Conservation (phyloP, 148 eudicot species). For the Chenopodium quinoa region DNA sequence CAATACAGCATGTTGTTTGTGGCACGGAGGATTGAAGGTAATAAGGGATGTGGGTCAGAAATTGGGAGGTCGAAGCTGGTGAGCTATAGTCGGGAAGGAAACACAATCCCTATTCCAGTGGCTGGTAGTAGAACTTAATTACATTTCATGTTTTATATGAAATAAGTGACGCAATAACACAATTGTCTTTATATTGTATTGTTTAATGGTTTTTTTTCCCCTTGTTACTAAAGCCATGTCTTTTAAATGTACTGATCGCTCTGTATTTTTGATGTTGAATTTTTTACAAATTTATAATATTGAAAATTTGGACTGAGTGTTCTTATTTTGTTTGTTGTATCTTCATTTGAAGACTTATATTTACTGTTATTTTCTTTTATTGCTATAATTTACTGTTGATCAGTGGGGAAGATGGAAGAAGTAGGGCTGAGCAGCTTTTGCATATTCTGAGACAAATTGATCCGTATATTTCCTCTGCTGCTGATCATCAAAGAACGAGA, state of each 20-base stretch:
- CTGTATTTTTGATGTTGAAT: background rate
- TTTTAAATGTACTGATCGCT: background rate
- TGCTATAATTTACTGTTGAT: slow-evolving; percentile 22
- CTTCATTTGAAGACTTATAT: background rate
- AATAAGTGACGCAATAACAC: background rate
- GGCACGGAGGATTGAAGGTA: background rate
- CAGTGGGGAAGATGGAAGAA: slow-evolving; percentile 99
- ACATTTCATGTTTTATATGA: background rate
- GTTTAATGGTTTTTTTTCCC: background rate
- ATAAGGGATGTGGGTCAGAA: background rate
- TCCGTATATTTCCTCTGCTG: slow-evolving; percentile 77
- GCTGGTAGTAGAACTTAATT: background rate
- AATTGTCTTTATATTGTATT: background rate
- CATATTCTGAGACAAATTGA: slow-evolving; percentile 86
- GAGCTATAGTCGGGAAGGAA: background rate
- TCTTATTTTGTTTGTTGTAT: background rate
- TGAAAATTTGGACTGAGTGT: background rate
- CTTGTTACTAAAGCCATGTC: background rate
- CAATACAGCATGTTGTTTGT: background rate
- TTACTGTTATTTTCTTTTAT: slow-evolving; percentile 15
- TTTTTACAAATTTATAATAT: background rate
- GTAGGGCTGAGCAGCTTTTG: slow-evolving; percentile 88
- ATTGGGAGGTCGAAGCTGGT: background rate
- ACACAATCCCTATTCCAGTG: background rate
- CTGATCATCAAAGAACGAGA: slow-evolving; percentile 85